These are phyloP conservation scores for Diaporthe caulivora DNA, from an alignment of 2,329 filamentous ascomycete genomes.

Conservation along the genomic window DNA sequence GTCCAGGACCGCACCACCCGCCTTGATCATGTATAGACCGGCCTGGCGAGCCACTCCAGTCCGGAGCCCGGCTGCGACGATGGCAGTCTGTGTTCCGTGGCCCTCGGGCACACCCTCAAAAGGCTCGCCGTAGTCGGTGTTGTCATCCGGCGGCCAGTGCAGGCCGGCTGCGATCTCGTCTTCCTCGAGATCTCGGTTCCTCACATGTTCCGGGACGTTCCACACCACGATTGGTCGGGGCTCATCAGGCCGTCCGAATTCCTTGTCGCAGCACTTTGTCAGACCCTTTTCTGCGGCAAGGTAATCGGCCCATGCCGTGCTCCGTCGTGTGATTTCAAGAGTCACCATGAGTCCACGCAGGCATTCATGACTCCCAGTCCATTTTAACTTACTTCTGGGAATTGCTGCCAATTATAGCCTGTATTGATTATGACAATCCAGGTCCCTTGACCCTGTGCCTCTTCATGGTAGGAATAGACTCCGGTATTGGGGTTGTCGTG, in stretches of 20 bases:
- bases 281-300: background rate
- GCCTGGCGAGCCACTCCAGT: conserved; percentile 21
- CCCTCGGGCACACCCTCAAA: conserved; percentile 31
- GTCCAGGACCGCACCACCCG: conserved; percentile 22
- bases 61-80: background rate
- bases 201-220: conserved; percentile 4
- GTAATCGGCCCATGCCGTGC: background rate
- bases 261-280: background rate
- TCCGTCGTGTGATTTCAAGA: too few relatives aligned
- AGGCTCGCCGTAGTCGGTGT: conserved; percentile 14
- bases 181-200: conserved; percentile 8
- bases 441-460: conserved; percentile 13
- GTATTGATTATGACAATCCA: conserved; percentile 33
- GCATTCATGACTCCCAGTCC: too few relatives aligned
- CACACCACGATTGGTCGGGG: conserved; percentile 10
- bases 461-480: background rate
- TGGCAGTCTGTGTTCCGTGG: conserved; percentile 31
- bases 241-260: conserved; percentile 11
- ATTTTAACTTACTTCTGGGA: conserved; percentile 27
- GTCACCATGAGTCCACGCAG: background rate
- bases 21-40: conserved; percentile 34
- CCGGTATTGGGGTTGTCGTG: conserved; percentile 28
- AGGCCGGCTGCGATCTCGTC: background rate
- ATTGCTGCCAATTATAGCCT: conserved; percentile 25
- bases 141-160: conserved; percentile 14